These are phyloP conservation scores for Luzula sylvatica DNA, from an alignment of 176 grass and related monocot genomes.

Conservation along the genomic window DNA sequence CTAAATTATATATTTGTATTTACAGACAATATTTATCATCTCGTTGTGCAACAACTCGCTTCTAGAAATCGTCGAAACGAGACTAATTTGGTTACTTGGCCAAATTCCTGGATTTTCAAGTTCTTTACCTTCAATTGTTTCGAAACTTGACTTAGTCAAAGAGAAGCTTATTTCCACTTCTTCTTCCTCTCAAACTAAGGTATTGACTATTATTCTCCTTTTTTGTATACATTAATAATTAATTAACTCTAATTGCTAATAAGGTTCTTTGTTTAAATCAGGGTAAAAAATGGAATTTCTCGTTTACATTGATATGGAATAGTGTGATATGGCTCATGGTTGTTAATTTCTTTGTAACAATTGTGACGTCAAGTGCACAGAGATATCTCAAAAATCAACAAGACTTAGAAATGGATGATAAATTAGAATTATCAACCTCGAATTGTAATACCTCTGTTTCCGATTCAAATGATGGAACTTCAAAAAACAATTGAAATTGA, in stretches of 20 bases:
- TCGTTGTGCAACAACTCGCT: slow-evolving; percentile 95
- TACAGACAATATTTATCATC: slow-evolving; percentile 69
- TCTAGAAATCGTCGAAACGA: slow-evolving; percentile 72
- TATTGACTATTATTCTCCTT: slow-evolving; percentile 26
- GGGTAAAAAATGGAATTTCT: slow-evolving; percentile 73
- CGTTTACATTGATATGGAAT: slow-evolving; percentile 84
- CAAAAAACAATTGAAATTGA: too few species aligned
- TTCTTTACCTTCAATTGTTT: slow-evolving; percentile 52
- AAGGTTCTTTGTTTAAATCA: slow-evolving; percentile 9
- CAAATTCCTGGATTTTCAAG: slow-evolving; percentile 70
- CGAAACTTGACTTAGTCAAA: slow-evolving; percentile 62
- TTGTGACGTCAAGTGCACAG: slow-evolving; percentile 66
- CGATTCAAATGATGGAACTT: slow-evolving; percentile 3
- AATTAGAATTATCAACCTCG: neutral
- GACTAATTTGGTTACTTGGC: slow-evolving; percentile 69
- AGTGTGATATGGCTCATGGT: slow-evolving; percentile 74
- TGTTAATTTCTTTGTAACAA: slow-evolving; percentile 75
- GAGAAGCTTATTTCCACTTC: slow-evolving; percentile 64
- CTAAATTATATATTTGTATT: neutral
- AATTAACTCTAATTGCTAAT: neutral
- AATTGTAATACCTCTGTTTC: neutral
- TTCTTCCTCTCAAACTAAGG: slow-evolving; percentile 36
- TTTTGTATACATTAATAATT: neutral
- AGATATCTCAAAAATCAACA: slow-evolving; percentile 73
- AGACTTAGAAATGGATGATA: slow-evolving; percentile 50